Percentiles rank a stretch among this genome's conserved stretches.
Conservation (phyloP, 805 yeast genomes). For the Yarrowia phangngaensis region DNA sequence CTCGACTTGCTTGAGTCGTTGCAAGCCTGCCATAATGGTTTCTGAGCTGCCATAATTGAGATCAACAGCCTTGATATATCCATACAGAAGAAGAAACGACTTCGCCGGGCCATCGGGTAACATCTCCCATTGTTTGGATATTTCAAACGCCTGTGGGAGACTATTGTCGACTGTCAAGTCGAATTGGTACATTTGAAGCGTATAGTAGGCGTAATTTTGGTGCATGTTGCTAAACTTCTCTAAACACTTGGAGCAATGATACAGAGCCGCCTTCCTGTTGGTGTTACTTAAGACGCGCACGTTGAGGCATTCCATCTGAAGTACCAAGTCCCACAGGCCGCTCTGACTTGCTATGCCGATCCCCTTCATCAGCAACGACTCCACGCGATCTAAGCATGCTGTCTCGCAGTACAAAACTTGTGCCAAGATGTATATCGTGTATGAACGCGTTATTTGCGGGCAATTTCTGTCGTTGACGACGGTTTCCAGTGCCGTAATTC, state of each 20-base stretch:
- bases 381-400: conserved; percentile 8
- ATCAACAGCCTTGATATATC: not conserved
- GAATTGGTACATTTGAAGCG: not conserved
- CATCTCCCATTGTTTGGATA: not conserved
- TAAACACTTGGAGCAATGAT: not conserved
- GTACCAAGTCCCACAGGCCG: conserved; percentile 8
- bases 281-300: conserved; percentile 9
- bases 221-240: not conserved
- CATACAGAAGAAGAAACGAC: not conserved
- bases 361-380: conserved; percentile 19
- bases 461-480: conserved; percentile 20
- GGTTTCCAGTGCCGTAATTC: conserved; percentile 6
- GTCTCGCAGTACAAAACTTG: conserved; percentile 27
- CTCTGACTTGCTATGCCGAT: conserved; percentile 5
- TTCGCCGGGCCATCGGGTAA: conserved; percentile 14
- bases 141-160: conserved; percentile 4
- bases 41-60: not conserved
- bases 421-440: conserved; percentile 13
- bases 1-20: not conserved
- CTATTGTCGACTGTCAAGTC: conserved; percentile 3
- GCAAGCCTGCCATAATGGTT: not conserved
- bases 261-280: conserved; percentile 8
- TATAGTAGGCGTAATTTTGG: conserved; percentile 7
- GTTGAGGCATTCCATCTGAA: conserved; percentile 26
- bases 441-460: conserved; percentile 10